Evolutionary conservation across 441 rosid species (phyloP), one percentile per base, ranked within the genome.

Genomic region (Populus hybrid): DNA sequence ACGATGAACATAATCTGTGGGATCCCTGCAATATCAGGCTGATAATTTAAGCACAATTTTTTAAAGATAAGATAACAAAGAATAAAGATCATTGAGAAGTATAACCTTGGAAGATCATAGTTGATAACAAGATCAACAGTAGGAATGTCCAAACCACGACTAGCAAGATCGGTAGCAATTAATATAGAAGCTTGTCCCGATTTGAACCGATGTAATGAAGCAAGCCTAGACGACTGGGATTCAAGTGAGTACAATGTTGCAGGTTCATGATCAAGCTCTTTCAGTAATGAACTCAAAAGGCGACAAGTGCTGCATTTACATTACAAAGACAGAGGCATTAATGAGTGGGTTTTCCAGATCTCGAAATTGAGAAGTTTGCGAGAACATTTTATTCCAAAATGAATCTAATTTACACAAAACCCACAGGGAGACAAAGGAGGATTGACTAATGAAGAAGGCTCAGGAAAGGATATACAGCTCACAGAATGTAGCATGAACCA

Each of bases 121-220:
- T 96, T 96, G 80, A 94, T 84, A 68, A 94, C 97, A 79, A 96
- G 94, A 84, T 96, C 99, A 74, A 94, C 98, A 7, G 97, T 89
- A 63, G 97, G 99, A 88, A 94, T 93, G 86, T 94, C 99, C 87
- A 96, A 87, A 76, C 99, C 99, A 69, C 94, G 97, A 76, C 95
- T 93, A 36, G 93, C 99, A 85, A 96, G 97, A 89, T 96, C 98
- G 66, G 99, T 96, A 0, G 97, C 97, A 74, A 94, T 90, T 82
- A 96, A 77, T 79, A 93, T 80, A 28, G 96, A 88, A 76, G 87
- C 89, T 81, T 89, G 88, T 76, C 98, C 91, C 64, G 99, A 91
- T 86, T 96, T 96, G 84, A 96, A 94, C 68, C 80, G 89, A 79
- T 93, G 92, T 20, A 96, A 87, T 2, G 98, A 92, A 79, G 97